phyloP scores from a whole-genome alignment of 495 filamentous ascomycete species.

The Cercophora samala region DNA sequence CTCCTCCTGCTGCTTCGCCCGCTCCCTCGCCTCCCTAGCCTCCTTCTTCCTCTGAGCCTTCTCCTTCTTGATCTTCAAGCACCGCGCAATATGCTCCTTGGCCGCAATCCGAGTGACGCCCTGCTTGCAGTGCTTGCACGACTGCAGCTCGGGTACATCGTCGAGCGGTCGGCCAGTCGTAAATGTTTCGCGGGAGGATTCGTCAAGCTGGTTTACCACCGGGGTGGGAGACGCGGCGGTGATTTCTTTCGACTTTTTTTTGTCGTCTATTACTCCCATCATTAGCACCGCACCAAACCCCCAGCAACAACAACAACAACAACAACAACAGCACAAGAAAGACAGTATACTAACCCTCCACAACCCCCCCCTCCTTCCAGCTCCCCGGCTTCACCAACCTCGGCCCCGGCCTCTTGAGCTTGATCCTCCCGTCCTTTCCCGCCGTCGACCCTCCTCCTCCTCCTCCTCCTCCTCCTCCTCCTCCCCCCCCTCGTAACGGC shows the following conservation, averaged over 20 bases:
- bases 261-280: slow-evolving; percentile 31
- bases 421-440: slow-evolving; percentile 42
- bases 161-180: slow-evolving; percentile 69
- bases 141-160: slow-evolving; percentile 61
- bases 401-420: slow-evolving; percentile 61
- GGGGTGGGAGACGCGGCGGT: slow-evolving; percentile 45
- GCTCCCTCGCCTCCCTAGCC: slow-evolving; percentile 68
- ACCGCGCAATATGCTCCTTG: slow-evolving; percentile 64
- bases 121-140: slow-evolving; percentile 82
- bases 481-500: neutral
- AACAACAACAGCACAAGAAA: slow-evolving; percentile 25
- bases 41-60: slow-evolving; percentile 75
- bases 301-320: slow-evolving; percentile 20
- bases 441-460: too few relatives aligned
- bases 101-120: slow-evolving; percentile 59
- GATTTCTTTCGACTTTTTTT: slow-evolving; percentile 42
- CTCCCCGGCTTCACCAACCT: slow-evolving; percentile 57
- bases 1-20: slow-evolving; percentile 62
- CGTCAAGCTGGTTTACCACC: slow-evolving; percentile 70
- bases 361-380: slow-evolving; percentile 50
- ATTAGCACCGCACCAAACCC: neutral
- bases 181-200: slow-evolving; percentile 65
- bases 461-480: neutral
- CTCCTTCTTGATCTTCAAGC: slow-evolving; percentile 69
- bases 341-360: slow-evolving; percentile 50